Evolutionary conservation across 176 grass and related monocot species (phyloP).

Genomic region (Carex kokanica): DNA sequence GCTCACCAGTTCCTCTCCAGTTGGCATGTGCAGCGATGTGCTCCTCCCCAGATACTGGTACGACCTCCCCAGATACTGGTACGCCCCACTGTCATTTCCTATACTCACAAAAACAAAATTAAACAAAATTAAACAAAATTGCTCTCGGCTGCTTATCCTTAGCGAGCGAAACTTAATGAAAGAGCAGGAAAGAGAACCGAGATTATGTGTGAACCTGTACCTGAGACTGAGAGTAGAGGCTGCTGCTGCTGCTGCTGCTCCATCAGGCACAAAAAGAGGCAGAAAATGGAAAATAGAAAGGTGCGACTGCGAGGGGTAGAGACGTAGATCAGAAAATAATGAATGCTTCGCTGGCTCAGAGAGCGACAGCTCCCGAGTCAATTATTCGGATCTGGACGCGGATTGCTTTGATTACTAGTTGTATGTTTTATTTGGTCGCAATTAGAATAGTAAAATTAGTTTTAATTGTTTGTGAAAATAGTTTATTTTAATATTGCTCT

Average conservation of each 20-base stretch:
- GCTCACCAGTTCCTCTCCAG: constrained; percentile 52
- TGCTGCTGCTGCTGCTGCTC: constrained; percentile 6
- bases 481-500: too few species aligned
- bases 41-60: constrained; percentile 69
- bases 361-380: too few species aligned
- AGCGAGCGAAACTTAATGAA: neutral
- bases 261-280: neutral
- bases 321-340: neutral
- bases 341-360: neutral
- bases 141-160: neutral
- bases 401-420: too few species aligned
- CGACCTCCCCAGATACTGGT: constrained; percentile 23
- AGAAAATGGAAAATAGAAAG: neutral
- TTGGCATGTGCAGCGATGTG: constrained; percentile 37
- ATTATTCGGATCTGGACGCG: too few species aligned
- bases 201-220: neutral
- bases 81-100: neutral
- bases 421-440: too few species aligned
- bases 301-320: neutral
- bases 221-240: constrained; percentile 25
- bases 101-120: neutral
- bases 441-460: too few species aligned
- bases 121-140: too few species aligned
- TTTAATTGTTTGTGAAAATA: too few species aligned
- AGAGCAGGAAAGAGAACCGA: neutral